Evolutionary conservation across 208 protist species (phyloP).

Genomic region (Herpetomonas muscarum): DNA sequence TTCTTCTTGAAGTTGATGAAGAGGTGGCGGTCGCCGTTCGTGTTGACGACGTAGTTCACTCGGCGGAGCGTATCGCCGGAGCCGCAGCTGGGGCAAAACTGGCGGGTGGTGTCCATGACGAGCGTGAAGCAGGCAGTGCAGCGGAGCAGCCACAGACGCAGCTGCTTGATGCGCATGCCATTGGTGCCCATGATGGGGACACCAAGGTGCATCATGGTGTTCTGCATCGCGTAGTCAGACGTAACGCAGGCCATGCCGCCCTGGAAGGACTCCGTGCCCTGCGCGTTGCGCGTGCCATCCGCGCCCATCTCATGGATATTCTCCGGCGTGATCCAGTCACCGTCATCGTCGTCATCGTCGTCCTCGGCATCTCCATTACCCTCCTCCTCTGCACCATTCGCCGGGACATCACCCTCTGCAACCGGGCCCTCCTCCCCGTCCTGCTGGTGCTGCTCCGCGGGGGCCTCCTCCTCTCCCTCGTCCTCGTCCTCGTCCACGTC

Average conservation of each 20-base stretch:
- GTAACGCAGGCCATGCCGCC: slow-evolving; percentile 89
- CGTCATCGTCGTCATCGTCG: slow-evolving; percentile 60
- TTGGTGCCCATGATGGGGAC: slow-evolving; percentile 82
- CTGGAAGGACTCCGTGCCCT: slow-evolving; percentile 33
- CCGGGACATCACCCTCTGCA: slow-evolving; percentile 30
- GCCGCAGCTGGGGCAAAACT: slow-evolving; percentile 88
- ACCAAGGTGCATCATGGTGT: slow-evolving; percentile 90
- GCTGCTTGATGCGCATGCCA: slow-evolving; percentile 83
- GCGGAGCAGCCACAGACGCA: slow-evolving; percentile 89
- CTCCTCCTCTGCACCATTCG: not conserved
- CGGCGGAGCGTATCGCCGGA: slow-evolving; percentile 88
- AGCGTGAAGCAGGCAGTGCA: slow-evolving; percentile 87
- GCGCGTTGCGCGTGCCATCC: slow-evolving; percentile 5
- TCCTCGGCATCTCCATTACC: no score
- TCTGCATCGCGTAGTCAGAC: slow-evolving; percentile 96
- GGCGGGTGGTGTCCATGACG: slow-evolving; percentile 87
- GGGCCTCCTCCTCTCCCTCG: slow-evolving; percentile 21
- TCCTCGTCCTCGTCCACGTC: slow-evolving; percentile 22
- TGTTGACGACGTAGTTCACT: slow-evolving; percentile 88
- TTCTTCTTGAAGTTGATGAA: slow-evolving; percentile 87
- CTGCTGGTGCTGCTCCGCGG: slow-evolving; percentile 12
- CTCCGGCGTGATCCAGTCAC: slow-evolving; percentile 91
- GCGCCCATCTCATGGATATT: slow-evolving; percentile 63
- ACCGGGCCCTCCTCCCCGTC: slow-evolving; percentile 21
- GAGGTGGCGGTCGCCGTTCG: slow-evolving; percentile 75